Evolutionary conservation across 148 eudicot genomes (phyloP), one percentile per base, ranked within the genome.

Genomic region (Rhododendron henanense): DNA sequence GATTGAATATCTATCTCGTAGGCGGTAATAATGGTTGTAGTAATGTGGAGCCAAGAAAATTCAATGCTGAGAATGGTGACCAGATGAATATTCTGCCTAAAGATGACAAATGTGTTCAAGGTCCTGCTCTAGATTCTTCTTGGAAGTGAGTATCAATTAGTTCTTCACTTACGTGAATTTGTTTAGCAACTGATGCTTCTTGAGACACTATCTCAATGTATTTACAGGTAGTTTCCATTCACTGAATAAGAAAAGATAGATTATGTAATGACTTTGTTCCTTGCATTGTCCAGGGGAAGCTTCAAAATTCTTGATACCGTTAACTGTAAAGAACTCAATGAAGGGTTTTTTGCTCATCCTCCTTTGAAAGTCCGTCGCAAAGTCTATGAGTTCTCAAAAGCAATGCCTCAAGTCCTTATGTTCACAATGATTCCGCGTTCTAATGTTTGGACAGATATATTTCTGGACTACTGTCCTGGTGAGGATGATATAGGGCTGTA

Each of bases 401-500:
- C 78, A 87, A 88, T 96, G 92, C 98, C 96, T 25, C 31, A 86
- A 85, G 77, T 59, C 3, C 92, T 96, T n/a, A 78, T 86, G 31
- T 92, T 95, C 85, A 84, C 90, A 79, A 75, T 90, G 77, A 86
- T 91, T 44, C 92, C 92, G 6, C 88, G 86, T 73, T 7, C 41
- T 82, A 63, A 87, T 10, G 21, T 89, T 19, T 92, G 90, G 94
- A 74, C 16, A 5, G 85, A 83, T 25, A 25, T 96, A 33, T 95
- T 96, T 78, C 84, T 84, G 44, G 92, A 88, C 51, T 75, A 85
- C 74, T 85, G 55, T 85, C 97, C 94, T n/a, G 83, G 88, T 86
- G 87, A 37, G 35, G 88, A 81, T 47, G 95, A 95, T 89, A 92
- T 96, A 16, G 96, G 94, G 5, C 89, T 96, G 13, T 96, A 95